These are phyloP conservation scores for Jaapia argillacea DNA, from an alignment of 768 basidiomycete genomes.

Conservation along the genomic window DNA sequence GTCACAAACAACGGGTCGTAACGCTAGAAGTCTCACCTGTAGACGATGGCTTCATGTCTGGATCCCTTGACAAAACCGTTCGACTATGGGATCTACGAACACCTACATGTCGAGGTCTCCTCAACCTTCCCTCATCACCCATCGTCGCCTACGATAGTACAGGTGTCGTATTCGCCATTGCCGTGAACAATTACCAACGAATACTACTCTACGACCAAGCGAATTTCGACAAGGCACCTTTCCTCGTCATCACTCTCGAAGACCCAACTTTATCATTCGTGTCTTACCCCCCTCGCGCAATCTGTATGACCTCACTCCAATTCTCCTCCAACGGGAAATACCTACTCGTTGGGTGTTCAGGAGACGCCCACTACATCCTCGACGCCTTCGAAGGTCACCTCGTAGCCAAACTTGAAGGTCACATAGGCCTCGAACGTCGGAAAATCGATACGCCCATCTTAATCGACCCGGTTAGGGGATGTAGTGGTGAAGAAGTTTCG, in stretches of 20 bases:
- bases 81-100: constrained; percentile 91
- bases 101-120: constrained; percentile 65
- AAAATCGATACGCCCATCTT: constrained; percentile 31
- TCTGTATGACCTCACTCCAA: constrained; percentile 82
- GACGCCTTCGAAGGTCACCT: constrained; percentile 85
- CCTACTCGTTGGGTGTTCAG: constrained; percentile 87
- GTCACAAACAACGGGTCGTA: constrained; percentile 82
- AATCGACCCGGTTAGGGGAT: constrained; percentile 66
- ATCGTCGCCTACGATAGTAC: constrained; percentile 78
- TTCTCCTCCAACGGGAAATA: constrained; percentile 91
- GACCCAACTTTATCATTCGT: constrained; percentile 70
- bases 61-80: constrained; percentile 88
- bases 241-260: constrained; percentile 71
- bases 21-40: constrained; percentile 88
- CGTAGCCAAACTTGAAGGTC: constrained; percentile 79
- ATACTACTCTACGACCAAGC: constrained; percentile 81
- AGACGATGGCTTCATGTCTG: constrained; percentile 94
- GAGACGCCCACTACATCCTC: constrained; percentile 85
- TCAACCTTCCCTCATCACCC: constrained; percentile 65
- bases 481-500: constrained; percentile 86
- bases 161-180: constrained; percentile 82
- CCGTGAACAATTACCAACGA: constrained; percentile 70
- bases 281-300: constrained; percentile 79
- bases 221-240: constrained; percentile 88
- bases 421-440: constrained; percentile 72